A percentile compares a stretch with the other conserved stretches of the same genome.
phyloP scores from a whole-genome alignment of 2,329 filamentous ascomycete genomes.

The Ophiostoma triangulosporum region DNA sequence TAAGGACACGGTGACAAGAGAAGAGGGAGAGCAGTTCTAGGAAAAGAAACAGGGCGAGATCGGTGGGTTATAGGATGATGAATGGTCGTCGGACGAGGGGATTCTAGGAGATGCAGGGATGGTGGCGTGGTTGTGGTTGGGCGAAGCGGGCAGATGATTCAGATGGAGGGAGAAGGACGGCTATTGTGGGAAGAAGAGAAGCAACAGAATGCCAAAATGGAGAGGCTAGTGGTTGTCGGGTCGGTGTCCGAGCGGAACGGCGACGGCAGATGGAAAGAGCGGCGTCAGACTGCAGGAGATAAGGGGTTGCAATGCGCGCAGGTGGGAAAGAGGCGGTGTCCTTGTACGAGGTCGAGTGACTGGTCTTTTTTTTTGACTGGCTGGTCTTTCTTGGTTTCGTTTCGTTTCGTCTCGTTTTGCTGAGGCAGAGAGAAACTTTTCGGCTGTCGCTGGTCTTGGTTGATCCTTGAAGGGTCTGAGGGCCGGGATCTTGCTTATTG shows the following conservation, averaged over 20 bases:
- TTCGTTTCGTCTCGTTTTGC: background rate
- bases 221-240: background rate
- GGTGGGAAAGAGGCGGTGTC: conserved; percentile 6
- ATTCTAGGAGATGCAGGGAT: background rate
- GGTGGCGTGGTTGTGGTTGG: background rate
- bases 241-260: background rate
- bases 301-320: background rate
- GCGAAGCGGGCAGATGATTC: background rate
- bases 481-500: background rate
- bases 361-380: too few species aligned
- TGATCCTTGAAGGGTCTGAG: background rate
- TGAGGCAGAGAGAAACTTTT: background rate
- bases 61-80: background rate
- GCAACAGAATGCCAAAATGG: background rate
- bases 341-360: too few species aligned
- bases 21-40: background rate
- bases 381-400: background rate
- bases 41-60: background rate
- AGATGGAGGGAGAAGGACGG: background rate
- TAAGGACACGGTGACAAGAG: background rate
- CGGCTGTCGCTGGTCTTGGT: background rate
- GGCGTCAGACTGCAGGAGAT: background rate
- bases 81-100: background rate
- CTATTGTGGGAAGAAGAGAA: too few species aligned
- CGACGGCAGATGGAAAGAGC: background rate